Percentiles rank a stretch among this genome's conserved stretches.
Conservation (phyloP, 2,329 filamentous ascomycete species). For the Talaromyces sp. region DNA sequence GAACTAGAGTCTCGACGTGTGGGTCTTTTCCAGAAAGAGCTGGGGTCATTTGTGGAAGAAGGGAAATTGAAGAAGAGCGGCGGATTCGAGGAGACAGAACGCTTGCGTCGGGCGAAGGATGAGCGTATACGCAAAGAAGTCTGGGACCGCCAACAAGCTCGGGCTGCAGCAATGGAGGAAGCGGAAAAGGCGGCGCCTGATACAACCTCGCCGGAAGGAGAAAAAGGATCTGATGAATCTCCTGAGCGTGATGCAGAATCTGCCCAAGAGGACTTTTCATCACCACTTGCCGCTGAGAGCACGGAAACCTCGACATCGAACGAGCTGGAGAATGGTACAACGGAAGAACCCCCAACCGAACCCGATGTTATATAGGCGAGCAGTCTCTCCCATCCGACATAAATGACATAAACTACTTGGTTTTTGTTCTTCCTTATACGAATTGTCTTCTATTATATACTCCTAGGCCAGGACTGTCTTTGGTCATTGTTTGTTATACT, state of each 20-base stretch:
- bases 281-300: slow-evolving; percentile 7
- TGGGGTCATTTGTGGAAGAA: slow-evolving; percentile 79
- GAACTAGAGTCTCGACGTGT: slow-evolving; percentile 74
- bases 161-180: slow-evolving; percentile 50
- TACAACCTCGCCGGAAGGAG: slow-evolving; percentile 21
- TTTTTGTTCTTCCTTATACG: neutral
- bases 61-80: slow-evolving; percentile 94
- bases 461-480: neutral
- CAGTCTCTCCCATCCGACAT: neutral
- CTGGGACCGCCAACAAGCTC: slow-evolving; percentile 52
- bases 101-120: slow-evolving; percentile 78
- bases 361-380: slow-evolving; percentile 15
- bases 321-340: slow-evolving; percentile 16
- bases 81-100: slow-evolving; percentile 89
- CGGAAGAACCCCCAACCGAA: slow-evolving; percentile 13
- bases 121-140: slow-evolving; percentile 79
- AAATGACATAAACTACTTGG: neutral
- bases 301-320: slow-evolving; percentile 13
- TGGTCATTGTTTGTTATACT: neutral
- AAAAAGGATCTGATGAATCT: slow-evolving; percentile 17
- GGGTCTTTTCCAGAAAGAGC: slow-evolving; percentile 80
- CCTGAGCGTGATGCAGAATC: slow-evolving; percentile 18
- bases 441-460: neutral
- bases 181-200: slow-evolving; percentile 29
- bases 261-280: neutral